Percentiles rank a stretch among this genome's conserved stretches.
These are phyloP conservation scores for Centrapalus pauciflorus DNA, from an alignment of 129 eudicot species.

Conservation along the genomic window DNA sequence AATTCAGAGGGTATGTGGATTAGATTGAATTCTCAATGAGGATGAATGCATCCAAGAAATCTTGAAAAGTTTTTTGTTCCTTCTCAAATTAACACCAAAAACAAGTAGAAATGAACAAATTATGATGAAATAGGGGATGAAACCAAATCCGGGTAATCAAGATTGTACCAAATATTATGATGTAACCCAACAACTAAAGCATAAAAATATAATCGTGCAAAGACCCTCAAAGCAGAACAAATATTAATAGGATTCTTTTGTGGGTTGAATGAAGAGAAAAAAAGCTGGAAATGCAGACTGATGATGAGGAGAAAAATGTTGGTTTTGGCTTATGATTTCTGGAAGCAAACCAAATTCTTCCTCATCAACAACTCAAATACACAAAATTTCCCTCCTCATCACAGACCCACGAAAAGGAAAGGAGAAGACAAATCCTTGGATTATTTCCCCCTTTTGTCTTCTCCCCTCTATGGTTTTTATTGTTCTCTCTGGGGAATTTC, in stretches of 20 bases:
- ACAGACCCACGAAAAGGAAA: conserved; percentile 12
- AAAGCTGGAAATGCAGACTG: conserved; percentile 2
- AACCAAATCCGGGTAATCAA: conserved; percentile 16
- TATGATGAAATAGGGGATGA: not conserved
- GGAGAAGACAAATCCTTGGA: conserved; percentile 9
- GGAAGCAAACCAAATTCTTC: conserved; percentile 14
- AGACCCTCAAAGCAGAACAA: not conserved
- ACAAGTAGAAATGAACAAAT: not conserved
- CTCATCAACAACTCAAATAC: conserved; percentile 2
- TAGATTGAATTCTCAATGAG: not conserved
- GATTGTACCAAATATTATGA: conserved; percentile 16
- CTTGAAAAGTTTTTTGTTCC: not conserved
- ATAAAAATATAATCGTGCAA: not conserved
- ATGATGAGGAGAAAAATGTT: conserved; percentile 21
- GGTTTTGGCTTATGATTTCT: not conserved
- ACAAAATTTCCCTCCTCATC: not conserved
- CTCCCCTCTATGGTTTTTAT: conserved; percentile 15
- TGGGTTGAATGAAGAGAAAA: not conserved
- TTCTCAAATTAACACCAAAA: not conserved
- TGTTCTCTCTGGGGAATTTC: not conserved
- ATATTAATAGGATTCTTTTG: conserved; percentile 13
- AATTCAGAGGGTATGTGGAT: not conserved
- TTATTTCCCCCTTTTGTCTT: not conserved
- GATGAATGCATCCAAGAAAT: not conserved
- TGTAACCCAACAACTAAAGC: conserved; percentile 12